Conservation (phyloP, 163 green algal genomes). For the Chlorella variabilis region DNA sequence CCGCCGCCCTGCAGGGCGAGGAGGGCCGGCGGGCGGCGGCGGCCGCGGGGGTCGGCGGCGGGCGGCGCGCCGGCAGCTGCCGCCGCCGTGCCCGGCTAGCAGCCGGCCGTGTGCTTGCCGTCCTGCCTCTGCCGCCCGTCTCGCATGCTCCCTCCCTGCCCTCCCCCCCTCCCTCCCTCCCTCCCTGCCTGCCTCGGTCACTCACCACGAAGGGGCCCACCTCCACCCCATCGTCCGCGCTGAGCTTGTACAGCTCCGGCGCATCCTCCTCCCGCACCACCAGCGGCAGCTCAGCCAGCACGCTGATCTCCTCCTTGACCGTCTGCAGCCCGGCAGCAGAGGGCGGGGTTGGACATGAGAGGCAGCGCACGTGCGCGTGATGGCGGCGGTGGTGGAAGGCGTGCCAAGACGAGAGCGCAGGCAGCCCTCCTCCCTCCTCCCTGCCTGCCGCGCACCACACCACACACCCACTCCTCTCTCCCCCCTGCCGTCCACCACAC, state of each 20-base stretch:
- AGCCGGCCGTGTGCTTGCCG: no score
- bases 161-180: not conserved
- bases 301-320: conserved; percentile 28
- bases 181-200: no score
- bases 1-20: conserved; percentile 57
- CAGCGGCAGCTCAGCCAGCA: conserved; percentile 66
- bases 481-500: no score
- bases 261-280: conserved; percentile 56
- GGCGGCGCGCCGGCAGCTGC: no score
- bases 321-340: not conserved
- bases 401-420: no score
- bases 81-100: no score
- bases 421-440: no score
- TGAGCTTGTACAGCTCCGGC: conserved; percentile 72
- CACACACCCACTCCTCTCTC: no score
- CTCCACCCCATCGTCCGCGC: conserved; percentile 62
- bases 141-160: not conserved
- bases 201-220: conserved; percentile 78
- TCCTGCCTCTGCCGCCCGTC: not conserved
- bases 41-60: not conserved
- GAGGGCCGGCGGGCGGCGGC: not conserved
- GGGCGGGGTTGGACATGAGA: not conserved
- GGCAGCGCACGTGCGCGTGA: no score
- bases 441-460: no score
- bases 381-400: no score